phyloP scores from a whole-genome alignment of 495 filamentous ascomycete species.

The Xylaria telfairii region DNA sequence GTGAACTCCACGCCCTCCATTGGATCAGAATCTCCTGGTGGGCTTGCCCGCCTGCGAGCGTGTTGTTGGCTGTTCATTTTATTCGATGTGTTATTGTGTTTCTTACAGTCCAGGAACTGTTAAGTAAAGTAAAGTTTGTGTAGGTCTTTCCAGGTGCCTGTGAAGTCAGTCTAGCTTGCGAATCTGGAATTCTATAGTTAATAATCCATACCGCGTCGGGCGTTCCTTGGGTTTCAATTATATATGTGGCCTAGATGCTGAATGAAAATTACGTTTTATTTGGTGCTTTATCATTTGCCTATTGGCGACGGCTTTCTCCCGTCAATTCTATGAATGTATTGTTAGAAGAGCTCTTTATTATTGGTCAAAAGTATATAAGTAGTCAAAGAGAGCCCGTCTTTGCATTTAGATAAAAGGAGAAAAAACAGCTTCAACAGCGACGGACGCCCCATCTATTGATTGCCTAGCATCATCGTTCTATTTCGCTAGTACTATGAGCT shows the following conservation, averaged over 20 bases:
- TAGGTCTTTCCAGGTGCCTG: neutral
- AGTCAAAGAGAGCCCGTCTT: neutral
- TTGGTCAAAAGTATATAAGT: neutral
- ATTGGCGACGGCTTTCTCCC: neutral
- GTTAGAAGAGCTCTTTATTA: neutral
- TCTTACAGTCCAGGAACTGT: neutral
- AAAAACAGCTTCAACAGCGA: neutral
- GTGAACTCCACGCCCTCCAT: neutral
- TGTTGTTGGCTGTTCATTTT: neutral
- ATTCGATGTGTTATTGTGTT: too few relatives aligned
- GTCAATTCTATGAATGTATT: neutral
- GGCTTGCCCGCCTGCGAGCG: neutral
- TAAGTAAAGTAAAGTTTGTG: neutral
- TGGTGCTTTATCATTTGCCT: neutral
- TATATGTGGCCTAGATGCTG: neutral
- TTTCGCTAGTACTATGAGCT: neutral
- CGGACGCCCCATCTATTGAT: too few relatives aligned
- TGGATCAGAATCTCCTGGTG: neutral
- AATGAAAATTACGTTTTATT: neutral
- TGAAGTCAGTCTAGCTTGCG: too few relatives aligned
- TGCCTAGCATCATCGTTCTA: neutral
- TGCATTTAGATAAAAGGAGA: neutral
- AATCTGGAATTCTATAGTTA: neutral
- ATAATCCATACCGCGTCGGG: neutral
- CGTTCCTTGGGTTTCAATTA: neutral